Conservation (phyloP, 768 basidiomycete genomes). For the Boletus insuetus region DNA sequence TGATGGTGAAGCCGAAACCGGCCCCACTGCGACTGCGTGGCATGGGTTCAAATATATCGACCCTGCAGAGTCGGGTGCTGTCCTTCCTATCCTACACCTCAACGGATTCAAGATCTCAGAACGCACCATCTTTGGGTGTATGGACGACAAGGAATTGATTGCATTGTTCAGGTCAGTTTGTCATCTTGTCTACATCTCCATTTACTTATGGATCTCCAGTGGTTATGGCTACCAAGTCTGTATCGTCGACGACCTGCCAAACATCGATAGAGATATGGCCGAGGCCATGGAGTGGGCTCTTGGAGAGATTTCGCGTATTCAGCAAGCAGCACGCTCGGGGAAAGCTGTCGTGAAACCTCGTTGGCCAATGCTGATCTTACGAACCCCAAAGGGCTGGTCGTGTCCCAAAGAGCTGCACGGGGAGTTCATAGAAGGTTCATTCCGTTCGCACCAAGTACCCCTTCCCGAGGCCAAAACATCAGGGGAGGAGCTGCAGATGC, state of each 20-base stretch:
- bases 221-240: slow-evolving; percentile 90
- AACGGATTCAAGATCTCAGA: slow-evolving; percentile 90
- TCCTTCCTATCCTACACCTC: slow-evolving; percentile 86
- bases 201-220: slow-evolving; percentile 29
- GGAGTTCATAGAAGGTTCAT: slow-evolving; percentile 78
- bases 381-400: slow-evolving; percentile 81
- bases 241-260: slow-evolving; percentile 65
- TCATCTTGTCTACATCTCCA: not conserved
- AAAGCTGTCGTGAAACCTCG: slow-evolving; percentile 83
- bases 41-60: slow-evolving; percentile 90
- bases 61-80: slow-evolving; percentile 85
- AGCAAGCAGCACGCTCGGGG: slow-evolving; percentile 72
- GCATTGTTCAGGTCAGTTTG: slow-evolving; percentile 62
- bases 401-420: slow-evolving; percentile 66
- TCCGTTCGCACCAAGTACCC: slow-evolving; percentile 87
- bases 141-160: slow-evolving; percentile 84
- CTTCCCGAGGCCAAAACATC: slow-evolving; percentile 69
- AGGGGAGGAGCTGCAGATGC: slow-evolving; percentile 54
- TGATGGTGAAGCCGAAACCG: slow-evolving; percentile 84
- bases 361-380: slow-evolving; percentile 84
- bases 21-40: slow-evolving; percentile 79
- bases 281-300: slow-evolving; percentile 82
- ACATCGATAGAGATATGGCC: slow-evolving; percentile 77
- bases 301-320: slow-evolving; percentile 70
- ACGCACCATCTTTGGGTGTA: slow-evolving; percentile 83